phyloP scores from a whole-genome alignment of 352 stramenopile species.

The Phytophthora vignae region DNA sequence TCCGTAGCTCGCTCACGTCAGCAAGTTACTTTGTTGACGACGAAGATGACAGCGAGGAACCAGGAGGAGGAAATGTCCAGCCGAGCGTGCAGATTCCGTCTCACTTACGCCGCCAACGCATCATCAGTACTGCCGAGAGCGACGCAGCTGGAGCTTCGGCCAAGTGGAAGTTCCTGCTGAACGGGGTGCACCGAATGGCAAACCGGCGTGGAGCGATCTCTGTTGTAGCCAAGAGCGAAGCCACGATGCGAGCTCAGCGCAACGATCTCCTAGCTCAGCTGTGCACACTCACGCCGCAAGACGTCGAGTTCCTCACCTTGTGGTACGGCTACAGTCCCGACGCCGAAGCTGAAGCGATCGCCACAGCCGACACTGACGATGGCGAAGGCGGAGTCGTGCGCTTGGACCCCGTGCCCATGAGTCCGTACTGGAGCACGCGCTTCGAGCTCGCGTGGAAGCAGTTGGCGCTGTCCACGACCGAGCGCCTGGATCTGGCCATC shows the following conservation, averaged over 20 bases:
- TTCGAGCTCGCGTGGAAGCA: constrained; percentile 79
- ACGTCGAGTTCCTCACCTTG: constrained; percentile 71
- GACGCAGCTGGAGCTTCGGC: constrained; percentile 20
- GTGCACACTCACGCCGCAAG: constrained; percentile 54
- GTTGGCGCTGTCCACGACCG: constrained; percentile 63
- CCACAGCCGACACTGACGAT: constrained; percentile 17
- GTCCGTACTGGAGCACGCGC: constrained; percentile 59
- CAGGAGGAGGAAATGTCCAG: constrained; percentile 33
- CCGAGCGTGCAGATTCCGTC: constrained; percentile 53
- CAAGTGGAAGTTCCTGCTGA: constrained; percentile 59
- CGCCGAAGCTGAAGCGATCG: constrained; percentile 34
- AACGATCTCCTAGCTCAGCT: constrained; percentile 59
- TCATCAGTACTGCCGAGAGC: constrained; percentile 21
- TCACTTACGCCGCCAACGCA: constrained; percentile 32
- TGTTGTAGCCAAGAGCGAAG: constrained; percentile 52
- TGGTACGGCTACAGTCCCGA: constrained; percentile 68
- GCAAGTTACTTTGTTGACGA: constrained; percentile 69
- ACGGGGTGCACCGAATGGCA: constrained; percentile 47
- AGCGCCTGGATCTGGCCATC: constrained; percentile 74
- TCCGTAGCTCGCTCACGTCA: constrained; percentile 72
- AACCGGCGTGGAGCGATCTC: constrained; percentile 60
- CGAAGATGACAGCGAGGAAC: constrained; percentile 37
- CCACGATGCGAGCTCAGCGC: constrained; percentile 40
- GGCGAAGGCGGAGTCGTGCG: constrained; percentile 12
- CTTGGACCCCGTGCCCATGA: constrained; percentile 75